Percentiles rank a stretch among this genome's conserved stretches.
Evolutionary conservation across 768 basidiomycete genomes (phyloP).

Genomic region (Phylloporus sp.): DNA sequence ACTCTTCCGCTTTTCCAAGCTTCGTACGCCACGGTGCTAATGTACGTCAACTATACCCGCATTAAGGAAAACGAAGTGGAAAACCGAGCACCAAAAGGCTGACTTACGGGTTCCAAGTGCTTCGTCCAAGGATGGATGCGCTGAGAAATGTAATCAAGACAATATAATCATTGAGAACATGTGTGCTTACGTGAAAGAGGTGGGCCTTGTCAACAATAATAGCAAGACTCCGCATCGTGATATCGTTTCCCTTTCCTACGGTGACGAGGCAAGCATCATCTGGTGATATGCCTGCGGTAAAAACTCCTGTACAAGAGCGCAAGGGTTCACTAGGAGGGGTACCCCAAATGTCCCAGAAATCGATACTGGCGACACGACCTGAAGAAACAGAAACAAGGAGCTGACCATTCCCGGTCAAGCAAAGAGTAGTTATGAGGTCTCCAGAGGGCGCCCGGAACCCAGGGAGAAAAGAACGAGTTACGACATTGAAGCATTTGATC

Average conservation of each 20-base stretch:
- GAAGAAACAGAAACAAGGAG: conserved; percentile 12
- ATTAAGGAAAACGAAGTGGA: neutral
- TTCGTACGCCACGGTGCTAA: neutral
- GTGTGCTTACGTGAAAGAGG: conserved; percentile 4
- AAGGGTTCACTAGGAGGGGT: neutral
- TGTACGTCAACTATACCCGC: conserved; percentile 9
- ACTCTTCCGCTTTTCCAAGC: conserved; percentile 9
- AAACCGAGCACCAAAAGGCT: neutral
- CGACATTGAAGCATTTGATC: conserved; percentile 10
- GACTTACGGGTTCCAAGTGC: conserved; percentile 7
- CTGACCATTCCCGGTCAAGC: neutral
- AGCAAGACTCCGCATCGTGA: conserved; percentile 1
- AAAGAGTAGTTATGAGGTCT: conserved; percentile 8
- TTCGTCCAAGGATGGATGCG: neutral
- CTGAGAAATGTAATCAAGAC: conserved; percentile 2
- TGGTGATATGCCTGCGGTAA: neutral
- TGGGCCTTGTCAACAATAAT: neutral
- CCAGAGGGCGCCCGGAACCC: neutral
- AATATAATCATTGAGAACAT: neutral
- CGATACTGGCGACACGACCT: neutral
- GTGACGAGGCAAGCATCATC: conserved; percentile 3
- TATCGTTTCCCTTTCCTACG: neutral
- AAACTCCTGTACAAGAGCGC: neutral
- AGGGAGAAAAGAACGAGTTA: neutral
- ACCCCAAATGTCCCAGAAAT: conserved; percentile 7